A percentile compares a stretch with the other conserved stretches of the same genome.
These are phyloP conservation scores for Scytalidium lignicola DNA, from an alignment of 2,329 filamentous ascomycete genomes.

Conservation along the genomic window DNA sequence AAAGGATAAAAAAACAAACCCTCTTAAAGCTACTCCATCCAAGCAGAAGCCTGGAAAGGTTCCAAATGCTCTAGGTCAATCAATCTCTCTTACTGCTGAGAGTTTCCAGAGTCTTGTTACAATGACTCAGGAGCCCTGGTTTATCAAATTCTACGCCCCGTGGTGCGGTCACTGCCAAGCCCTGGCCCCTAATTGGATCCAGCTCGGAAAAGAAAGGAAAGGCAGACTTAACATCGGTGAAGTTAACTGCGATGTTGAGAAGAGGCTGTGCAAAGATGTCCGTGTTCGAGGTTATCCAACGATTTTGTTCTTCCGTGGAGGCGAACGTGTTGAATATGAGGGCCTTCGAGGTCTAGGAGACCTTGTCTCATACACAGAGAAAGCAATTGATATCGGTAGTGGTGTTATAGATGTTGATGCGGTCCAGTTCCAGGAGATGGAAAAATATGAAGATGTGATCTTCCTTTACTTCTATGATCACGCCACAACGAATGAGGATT, in stretches of 20 bases:
- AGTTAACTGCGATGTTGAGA: conserved; percentile 88
- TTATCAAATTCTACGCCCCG: conserved; percentile 97
- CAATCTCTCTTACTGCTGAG: conserved; percentile 72
- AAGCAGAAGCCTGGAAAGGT: conserved; percentile 40
- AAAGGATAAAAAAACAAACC: conserved; percentile 8
- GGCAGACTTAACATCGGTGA: conserved; percentile 87
- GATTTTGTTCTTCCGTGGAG: conserved; percentile 86
- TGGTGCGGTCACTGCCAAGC: conserved; percentile 97
- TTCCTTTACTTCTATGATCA: conserved; percentile 98
- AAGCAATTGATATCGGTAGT: conserved; percentile 70
- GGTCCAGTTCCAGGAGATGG: conserved; percentile 70
- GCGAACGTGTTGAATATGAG: conserved; percentile 87
- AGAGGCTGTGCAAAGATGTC: conserved; percentile 87
- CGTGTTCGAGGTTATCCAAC: conserved; percentile 78
- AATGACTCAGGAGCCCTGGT: conserved; percentile 87
- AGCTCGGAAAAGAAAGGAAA: conserved; percentile 87
- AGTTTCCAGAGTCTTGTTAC: conserved; percentile 83
- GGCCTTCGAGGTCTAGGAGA: conserved; percentile 90
- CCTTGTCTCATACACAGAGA: conserved; percentile 79
- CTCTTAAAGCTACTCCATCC: conserved; percentile 27
- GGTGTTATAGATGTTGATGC: conserved; percentile 80
- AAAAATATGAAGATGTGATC: conserved; percentile 90
- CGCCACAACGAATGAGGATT: conserved; percentile 89
- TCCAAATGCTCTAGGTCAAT: conserved; percentile 72
- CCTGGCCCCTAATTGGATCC: conserved; percentile 83